Evolutionary conservation across 2,329 filamentous ascomycete species (phyloP).

Genomic region (Thielaviopsis musarum): DNA sequence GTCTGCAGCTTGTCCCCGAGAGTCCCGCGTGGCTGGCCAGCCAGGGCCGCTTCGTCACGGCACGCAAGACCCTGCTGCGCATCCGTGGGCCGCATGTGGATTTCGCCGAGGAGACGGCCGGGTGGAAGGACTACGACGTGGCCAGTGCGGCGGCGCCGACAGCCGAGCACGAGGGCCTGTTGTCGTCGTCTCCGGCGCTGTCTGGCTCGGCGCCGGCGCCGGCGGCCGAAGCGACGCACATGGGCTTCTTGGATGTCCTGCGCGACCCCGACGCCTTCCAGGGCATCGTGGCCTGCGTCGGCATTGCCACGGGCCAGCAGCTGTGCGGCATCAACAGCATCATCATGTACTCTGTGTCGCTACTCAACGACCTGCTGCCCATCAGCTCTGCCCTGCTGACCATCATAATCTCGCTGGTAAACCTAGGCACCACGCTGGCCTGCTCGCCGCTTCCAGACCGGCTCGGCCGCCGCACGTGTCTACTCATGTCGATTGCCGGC

Average conservation of each 20-base stretch:
- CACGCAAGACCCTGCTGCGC: constrained; percentile 51
- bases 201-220: not conserved
- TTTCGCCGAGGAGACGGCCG: constrained; percentile 55
- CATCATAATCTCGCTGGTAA: constrained; percentile 72
- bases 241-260: constrained; percentile 50
- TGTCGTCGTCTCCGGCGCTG: constrained; percentile 25
- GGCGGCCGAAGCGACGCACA: constrained; percentile 20
- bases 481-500: constrained; percentile 66
- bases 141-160: constrained; percentile 24
- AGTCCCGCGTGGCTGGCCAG: constrained; percentile 76
- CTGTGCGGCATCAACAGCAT: constrained; percentile 91
- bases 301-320: constrained; percentile 86
- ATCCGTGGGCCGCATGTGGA: constrained; percentile 55
- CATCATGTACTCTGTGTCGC: constrained; percentile 93
- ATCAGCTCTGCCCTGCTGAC: constrained; percentile 70
- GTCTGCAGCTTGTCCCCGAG: constrained; percentile 65
- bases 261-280: constrained; percentile 50
- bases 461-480: constrained; percentile 71
- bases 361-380: constrained; percentile 66
- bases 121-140: constrained; percentile 26
- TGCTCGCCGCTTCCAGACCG: constrained; percentile 77
- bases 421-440: constrained; percentile 64
- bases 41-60: constrained; percentile 42
- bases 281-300: constrained; percentile 67
- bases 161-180: constrained; percentile 55